phyloP scores from a whole-genome alignment of 2,329 filamentous ascomycete genomes.

The Calonectria pauciramosa region DNA sequence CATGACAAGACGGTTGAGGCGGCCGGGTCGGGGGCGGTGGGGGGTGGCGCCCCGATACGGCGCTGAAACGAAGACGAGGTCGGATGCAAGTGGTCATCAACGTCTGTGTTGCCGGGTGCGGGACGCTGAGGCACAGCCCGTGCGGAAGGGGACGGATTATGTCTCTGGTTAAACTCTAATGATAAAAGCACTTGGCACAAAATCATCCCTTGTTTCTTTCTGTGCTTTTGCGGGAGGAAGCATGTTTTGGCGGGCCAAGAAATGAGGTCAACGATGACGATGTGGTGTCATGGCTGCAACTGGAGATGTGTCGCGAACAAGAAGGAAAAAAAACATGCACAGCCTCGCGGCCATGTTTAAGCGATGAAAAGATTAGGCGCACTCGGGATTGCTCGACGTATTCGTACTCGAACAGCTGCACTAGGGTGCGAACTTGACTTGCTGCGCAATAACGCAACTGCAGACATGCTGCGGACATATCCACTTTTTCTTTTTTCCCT shows the following conservation, averaged over 20 bases:
- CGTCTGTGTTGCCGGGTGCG: not conserved
- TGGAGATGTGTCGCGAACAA: not conserved
- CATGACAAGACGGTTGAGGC: constrained; percentile 14
- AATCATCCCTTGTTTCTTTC: not conserved
- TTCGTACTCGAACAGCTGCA: not conserved
- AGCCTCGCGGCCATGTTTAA: not conserved
- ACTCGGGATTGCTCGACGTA: constrained; percentile 1
- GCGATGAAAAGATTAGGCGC: not conserved
- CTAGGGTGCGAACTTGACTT: too few relatives aligned
- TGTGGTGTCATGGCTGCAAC: not conserved
- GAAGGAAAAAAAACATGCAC: not conserved
- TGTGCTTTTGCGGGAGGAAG: not conserved
- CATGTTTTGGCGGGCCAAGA: not conserved
- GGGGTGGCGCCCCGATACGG: constrained; percentile 13
- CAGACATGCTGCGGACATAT: not conserved
- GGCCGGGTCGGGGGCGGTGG: not conserved
- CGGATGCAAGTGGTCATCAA: constrained; percentile 9
- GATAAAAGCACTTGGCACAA: not conserved
- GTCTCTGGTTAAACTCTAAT: constrained; percentile 8
- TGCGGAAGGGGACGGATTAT: not conserved
- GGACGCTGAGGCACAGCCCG: constrained; percentile 11
- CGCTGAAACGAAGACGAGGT: constrained; percentile 22
- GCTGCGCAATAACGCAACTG: not conserved
- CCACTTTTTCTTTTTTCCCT: not conserved
- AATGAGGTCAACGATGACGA: not conserved